A percentile compares a stretch with the other conserved stretches of the same genome.
phyloP scores from a whole-genome alignment of 176 grass and related monocot genomes.

The Cenchrus fungigraminus region DNA sequence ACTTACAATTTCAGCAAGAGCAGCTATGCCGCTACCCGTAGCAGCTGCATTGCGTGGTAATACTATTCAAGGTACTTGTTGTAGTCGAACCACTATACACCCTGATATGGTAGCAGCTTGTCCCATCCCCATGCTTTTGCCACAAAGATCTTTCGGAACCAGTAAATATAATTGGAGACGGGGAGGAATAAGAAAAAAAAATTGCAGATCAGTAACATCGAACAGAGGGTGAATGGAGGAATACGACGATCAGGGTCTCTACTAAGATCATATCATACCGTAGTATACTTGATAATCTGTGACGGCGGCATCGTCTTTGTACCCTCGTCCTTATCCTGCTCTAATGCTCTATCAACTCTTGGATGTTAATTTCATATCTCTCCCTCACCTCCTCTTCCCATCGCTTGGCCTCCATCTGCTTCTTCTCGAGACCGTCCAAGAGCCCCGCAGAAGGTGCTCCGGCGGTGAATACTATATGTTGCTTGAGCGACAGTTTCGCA shows the following conservation, averaged over 20 bases:
- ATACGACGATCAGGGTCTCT: not conserved
- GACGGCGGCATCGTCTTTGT: not conserved
- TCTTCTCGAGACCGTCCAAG: not conserved
- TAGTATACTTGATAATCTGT: not conserved
- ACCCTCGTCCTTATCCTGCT: not conserved
- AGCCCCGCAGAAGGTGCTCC: no score
- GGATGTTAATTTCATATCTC: not conserved
- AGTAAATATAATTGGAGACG: no score
- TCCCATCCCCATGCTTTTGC: not conserved
- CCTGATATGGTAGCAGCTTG: not conserved
- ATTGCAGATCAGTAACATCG: not conserved
- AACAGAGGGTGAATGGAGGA: not conserved
- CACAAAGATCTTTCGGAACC: no score
- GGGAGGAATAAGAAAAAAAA: no score
- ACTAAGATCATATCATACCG: no score
- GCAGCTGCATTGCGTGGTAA: not conserved
- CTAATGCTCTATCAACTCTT: not conserved
- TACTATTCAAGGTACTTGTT: conserved; percentile 19
- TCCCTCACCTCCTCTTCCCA: not conserved
- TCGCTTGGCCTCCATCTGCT: not conserved
- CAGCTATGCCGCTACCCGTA: not conserved
- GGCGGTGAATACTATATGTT: no score
- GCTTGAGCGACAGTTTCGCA: no score
- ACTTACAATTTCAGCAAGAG: not conserved
- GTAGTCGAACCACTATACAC: not conserved